phyloP scores from a whole-genome alignment of 2,329 filamentous ascomycete species.

The Pseudogymnoascus sp. region DNA sequence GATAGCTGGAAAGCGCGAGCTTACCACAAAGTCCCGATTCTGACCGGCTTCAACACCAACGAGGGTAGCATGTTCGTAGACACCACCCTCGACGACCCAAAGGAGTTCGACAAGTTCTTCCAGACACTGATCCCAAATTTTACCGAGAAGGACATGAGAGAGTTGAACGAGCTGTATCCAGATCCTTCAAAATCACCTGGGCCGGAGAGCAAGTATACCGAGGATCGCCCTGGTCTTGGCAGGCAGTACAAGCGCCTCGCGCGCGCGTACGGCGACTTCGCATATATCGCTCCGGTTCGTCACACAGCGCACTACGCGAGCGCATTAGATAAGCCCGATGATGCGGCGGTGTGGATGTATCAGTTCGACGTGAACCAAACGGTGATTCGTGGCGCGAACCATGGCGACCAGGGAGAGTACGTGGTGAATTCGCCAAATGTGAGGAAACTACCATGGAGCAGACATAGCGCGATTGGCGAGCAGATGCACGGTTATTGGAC shows the following conservation, averaged over 20 bases:
- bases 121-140: conserved; percentile 51
- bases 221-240: conserved; percentile 36
- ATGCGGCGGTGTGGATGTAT: conserved; percentile 45
- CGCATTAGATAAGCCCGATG: conserved; percentile 9
- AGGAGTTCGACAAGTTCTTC: conserved; percentile 56
- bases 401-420: conserved; percentile 38
- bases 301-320: conserved; percentile 45
- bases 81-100: conserved; percentile 36
- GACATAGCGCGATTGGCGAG: conserved; percentile 16
- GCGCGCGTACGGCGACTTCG: conserved; percentile 56
- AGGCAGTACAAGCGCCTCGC: conserved; percentile 50
- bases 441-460: neutral
- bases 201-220: conserved; percentile 34
- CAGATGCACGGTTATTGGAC: conserved; percentile 29
- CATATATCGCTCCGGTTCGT: conserved; percentile 56
- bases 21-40: conserved; percentile 51
- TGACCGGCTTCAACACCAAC: conserved; percentile 65
- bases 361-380: conserved; percentile 46
- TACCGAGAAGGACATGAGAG: conserved; percentile 42
- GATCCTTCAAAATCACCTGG: conserved; percentile 39
- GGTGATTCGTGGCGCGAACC: conserved; percentile 31
- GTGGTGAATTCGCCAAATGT: conserved; percentile 33
- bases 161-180: conserved; percentile 55
- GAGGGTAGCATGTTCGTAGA: conserved; percentile 62
- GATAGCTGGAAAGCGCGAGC: conserved; percentile 47